Conservation (phyloP, 768 basidiomycete species). For the Termitomyces sp. region DNA sequence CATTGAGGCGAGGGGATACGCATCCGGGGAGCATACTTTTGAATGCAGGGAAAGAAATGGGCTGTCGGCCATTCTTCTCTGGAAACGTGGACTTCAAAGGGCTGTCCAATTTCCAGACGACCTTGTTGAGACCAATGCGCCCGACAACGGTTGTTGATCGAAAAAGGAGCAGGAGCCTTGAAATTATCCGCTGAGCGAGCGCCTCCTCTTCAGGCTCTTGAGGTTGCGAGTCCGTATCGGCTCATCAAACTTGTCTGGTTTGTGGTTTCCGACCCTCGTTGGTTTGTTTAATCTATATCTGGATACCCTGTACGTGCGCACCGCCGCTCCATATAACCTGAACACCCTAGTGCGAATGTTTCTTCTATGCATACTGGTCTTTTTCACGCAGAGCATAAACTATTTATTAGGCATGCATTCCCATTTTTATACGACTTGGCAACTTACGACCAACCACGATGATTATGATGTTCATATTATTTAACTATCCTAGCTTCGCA, state of each 20-base stretch:
- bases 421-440: neutral
- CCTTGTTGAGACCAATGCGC: slow-evolving; percentile 5
- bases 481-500: neutral
- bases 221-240: neutral
- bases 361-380: neutral
- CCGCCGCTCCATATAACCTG: neutral
- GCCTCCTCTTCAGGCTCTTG: neutral
- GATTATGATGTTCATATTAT: neutral
- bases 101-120: slow-evolving; percentile 1
- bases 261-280: neutral
- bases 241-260: neutral
- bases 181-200: neutral
- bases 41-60: neutral
- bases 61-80: neutral
- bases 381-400: neutral
- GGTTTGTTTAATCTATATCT: neutral
- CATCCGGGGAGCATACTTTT: neutral
- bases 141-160: slow-evolving; percentile 7
- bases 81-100: neutral
- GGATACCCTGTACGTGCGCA: neutral
- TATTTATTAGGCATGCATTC: slow-evolving; percentile 2
- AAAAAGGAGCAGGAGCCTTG: slow-evolving; percentile 17
- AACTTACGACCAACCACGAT: neutral
- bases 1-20: neutral
- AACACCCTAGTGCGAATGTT: neutral